Percentiles rank a stretch among this genome's conserved stretches.
Evolutionary conservation across 2,329 filamentous ascomycete species (phyloP).

Genomic region (Tothia fuscella): DNA sequence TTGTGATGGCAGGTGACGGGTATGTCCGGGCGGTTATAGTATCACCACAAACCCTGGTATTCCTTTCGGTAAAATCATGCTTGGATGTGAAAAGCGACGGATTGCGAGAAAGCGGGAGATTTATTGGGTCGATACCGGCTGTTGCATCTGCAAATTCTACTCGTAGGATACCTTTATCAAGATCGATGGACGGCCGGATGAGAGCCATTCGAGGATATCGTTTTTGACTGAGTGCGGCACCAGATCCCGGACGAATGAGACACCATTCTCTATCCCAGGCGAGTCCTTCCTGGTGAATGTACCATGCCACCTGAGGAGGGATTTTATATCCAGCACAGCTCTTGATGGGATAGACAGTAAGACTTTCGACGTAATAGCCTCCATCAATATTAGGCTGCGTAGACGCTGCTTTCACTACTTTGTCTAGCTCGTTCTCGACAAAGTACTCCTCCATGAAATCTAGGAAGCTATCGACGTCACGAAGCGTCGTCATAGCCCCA

Average conservation of each 20-base stretch:
- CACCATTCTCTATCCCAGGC: slow-evolving; percentile 98
- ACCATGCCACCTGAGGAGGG: slow-evolving; percentile 54
- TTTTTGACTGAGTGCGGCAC: slow-evolving; percentile 79
- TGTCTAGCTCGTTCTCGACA: slow-evolving; percentile 18
- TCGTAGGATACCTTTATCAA: slow-evolving; percentile 51
- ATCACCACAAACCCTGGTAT: slow-evolving; percentile 75
- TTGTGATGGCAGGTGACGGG: slow-evolving; percentile 48
- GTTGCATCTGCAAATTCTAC: slow-evolving; percentile 40
- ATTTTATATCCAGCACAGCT: slow-evolving; percentile 75
- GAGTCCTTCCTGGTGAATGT: slow-evolving; percentile 68
- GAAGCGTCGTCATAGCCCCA: slow-evolving; percentile 74
- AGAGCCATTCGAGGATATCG: slow-evolving; percentile 78
- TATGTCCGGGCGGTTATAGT: slow-evolving; percentile 61
- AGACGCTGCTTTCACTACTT: background rate
- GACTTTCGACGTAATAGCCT: slow-evolving; percentile 27
- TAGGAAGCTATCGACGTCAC: slow-evolving; percentile 62
- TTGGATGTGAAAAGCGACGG: slow-evolving; percentile 42
- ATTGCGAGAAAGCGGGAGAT: slow-evolving; percentile 54
- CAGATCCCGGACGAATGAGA: slow-evolving; percentile 74
- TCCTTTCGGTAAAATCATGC: slow-evolving; percentile 28
- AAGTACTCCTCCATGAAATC: slow-evolving; percentile 48
- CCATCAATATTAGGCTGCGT: background rate
- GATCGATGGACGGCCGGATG: slow-evolving; percentile 62
- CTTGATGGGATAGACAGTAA: slow-evolving; percentile 78
- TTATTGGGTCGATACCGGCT: slow-evolving; percentile 23